phyloP scores from a whole-genome alignment of 2,329 filamentous ascomycete genomes.

The Aspergillus fumigatiaffinis region DNA sequence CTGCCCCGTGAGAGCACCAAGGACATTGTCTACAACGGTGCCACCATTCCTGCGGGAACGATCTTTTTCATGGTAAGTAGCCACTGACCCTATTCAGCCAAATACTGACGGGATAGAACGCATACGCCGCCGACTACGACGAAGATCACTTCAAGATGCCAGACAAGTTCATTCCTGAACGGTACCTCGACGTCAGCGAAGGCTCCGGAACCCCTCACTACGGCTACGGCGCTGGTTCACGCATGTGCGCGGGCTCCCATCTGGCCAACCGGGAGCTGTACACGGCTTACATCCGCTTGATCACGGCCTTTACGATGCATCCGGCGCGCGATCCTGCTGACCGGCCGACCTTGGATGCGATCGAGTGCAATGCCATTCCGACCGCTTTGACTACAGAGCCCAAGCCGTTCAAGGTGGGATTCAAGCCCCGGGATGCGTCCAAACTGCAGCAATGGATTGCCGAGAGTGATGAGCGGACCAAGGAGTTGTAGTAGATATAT shows the following conservation, averaged over 20 bases:
- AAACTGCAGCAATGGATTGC: constrained; percentile 51
- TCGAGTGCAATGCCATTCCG: constrained; percentile 55
- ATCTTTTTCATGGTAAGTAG: constrained; percentile 68
- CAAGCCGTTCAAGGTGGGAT: constrained; percentile 59
- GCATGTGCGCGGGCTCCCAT: constrained; percentile 62
- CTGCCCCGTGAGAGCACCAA: constrained; percentile 69
- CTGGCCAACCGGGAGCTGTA: constrained; percentile 62
- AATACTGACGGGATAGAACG: constrained; percentile 48
- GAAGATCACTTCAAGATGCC: constrained; percentile 63
- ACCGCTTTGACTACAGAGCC: constrained; percentile 60
- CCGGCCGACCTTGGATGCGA: constrained; percentile 52
- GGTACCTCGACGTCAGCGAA: constrained; percentile 57
- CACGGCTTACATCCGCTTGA: constrained; percentile 56
- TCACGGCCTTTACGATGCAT: constrained; percentile 56
- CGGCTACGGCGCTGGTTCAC: constrained; percentile 59
- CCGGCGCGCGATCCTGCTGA: constrained; percentile 46
- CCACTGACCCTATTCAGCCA: neutral
- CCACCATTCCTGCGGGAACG: constrained; percentile 67
- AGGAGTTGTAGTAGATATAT: constrained; percentile 35
- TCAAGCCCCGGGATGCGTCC: constrained; percentile 46
- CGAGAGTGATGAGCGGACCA: constrained; percentile 51
- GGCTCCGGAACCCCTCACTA: constrained; percentile 57
- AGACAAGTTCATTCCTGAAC: constrained; percentile 62
- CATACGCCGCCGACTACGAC: constrained; percentile 72
- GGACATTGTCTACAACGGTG: constrained; percentile 65